Conservation (phyloP, 305 asterid species). For the Andrographis paniculata region DNA sequence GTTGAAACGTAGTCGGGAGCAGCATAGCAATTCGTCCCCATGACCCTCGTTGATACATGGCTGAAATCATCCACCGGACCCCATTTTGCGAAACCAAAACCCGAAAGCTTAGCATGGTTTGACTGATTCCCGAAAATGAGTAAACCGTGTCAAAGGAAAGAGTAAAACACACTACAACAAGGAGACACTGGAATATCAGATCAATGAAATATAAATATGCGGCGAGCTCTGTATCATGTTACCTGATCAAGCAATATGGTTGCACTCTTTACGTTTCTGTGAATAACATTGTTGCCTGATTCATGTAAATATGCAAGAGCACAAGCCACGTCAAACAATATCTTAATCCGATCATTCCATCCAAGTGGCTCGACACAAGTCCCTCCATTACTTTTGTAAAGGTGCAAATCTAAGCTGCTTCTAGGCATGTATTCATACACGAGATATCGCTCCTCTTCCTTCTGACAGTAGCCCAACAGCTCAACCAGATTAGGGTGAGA, state of each 20-base stretch:
- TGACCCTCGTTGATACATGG: slow-evolving; percentile 58
- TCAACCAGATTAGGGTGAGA: slow-evolving; percentile 36
- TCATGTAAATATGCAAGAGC: slow-evolving; percentile 66
- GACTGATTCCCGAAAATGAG: slow-evolving; percentile 28
- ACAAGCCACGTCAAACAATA: slow-evolving; percentile 55
- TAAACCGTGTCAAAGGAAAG: neutral
- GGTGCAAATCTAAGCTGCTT: slow-evolving; percentile 38
- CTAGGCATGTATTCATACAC: slow-evolving; percentile 39
- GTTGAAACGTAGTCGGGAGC: slow-evolving; percentile 79
- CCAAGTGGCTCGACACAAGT: slow-evolving; percentile 66
- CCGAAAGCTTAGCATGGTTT: slow-evolving; percentile 64
- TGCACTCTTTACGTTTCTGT: slow-evolving; percentile 71
- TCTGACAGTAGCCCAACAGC: slow-evolving; percentile 34
- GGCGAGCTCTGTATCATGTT: slow-evolving; percentile 10
- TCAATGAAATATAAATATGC: neutral
- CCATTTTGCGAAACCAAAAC: slow-evolving; percentile 62
- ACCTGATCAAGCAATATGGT: slow-evolving; percentile 79
- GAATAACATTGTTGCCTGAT: slow-evolving; percentile 49
- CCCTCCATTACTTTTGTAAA: slow-evolving; percentile 26
- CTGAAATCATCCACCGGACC: slow-evolving; percentile 66
- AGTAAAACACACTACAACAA: too few relatives aligned
- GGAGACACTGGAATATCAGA: too few relatives aligned
- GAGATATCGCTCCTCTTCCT: slow-evolving; percentile 22
- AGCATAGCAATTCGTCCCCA: slow-evolving; percentile 75
- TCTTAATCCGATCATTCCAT: slow-evolving; percentile 59